These are phyloP conservation scores for Claviceps paspali DNA, from an alignment of 2,329 filamentous ascomycete genomes.

Conservation along the genomic window DNA sequence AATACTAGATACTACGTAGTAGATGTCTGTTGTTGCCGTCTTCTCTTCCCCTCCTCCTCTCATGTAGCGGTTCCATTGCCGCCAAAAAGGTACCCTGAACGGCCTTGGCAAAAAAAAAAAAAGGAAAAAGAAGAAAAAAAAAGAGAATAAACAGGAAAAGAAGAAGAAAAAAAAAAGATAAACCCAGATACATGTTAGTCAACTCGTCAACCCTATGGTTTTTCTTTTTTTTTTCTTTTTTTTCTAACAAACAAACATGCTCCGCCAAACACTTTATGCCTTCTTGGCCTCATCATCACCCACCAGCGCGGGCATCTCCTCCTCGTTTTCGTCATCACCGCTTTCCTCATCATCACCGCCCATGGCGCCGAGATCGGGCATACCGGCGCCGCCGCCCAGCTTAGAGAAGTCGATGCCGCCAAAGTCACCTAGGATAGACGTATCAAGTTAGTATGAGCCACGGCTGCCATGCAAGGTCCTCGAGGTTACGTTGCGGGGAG, in stretches of 20 bases:
- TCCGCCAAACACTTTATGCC: conserved; percentile 18
- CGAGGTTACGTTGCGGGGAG: neutral
- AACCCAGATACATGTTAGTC: neutral
- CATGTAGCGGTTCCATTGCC: neutral
- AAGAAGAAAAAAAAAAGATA: neutral
- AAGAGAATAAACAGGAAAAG: too few species aligned
- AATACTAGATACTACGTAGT: too few species aligned
- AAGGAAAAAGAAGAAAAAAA: too few species aligned
- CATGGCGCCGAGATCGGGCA: conserved; percentile 25
- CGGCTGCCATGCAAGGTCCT: neutral
- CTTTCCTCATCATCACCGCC: conserved; percentile 32
- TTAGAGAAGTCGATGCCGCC: conserved; percentile 90
- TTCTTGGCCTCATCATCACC: conserved; percentile 24
- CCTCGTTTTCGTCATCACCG: conserved; percentile 45
- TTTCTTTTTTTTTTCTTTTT: too few species aligned
- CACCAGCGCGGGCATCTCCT: conserved; percentile 76
- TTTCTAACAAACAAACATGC: too few species aligned
- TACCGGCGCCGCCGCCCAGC: conserved; percentile 42
- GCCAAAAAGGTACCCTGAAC: neutral
- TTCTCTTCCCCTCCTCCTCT: neutral
- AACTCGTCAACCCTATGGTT: neutral
- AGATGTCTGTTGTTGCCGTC: too few species aligned
- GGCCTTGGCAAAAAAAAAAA: too few species aligned
- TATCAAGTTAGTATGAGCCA: neutral
- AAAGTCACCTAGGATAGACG: conserved; percentile 44